Conservation (phyloP, 2,329 filamentous ascomycete species). For the Penicillium crustosum region DNA sequence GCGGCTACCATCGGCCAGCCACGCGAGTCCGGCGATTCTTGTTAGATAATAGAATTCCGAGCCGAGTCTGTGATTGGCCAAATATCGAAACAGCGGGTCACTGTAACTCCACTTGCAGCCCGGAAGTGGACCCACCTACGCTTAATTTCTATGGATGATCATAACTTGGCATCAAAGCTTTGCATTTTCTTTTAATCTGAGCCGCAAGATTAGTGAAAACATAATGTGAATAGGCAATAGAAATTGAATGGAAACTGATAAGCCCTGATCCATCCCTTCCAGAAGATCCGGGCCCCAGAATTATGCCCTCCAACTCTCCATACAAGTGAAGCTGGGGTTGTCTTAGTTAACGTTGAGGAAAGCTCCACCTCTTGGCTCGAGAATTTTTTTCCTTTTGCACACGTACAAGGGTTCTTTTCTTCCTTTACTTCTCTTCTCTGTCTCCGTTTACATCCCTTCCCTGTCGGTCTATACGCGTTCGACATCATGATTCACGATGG, state of each 20-base stretch:
- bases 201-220: background rate
- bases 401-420: conserved; percentile 8
- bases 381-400: conserved; percentile 12
- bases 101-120: background rate
- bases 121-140: conserved; percentile 16
- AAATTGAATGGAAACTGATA: conserved; percentile 11
- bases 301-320: conserved; percentile 12
- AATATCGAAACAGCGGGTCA: background rate
- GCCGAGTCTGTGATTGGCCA: conserved; percentile 11
- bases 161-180: conserved; percentile 7
- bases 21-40: conserved; percentile 14
- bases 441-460: background rate
- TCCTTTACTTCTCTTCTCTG: background rate
- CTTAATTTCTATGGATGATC: conserved; percentile 19
- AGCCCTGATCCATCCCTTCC: conserved; percentile 4
- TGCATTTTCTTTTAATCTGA: background rate
- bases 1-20: conserved; percentile 18
- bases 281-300: conserved; percentile 20
- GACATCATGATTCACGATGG: conserved; percentile 19
- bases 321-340: conserved; percentile 13
- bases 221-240: conserved; percentile 18
- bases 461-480: conserved; percentile 1
- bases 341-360: conserved; percentile 18
- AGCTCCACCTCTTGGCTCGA: conserved; percentile 18
- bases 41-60: conserved; percentile 20